Base-by-base conservation (phyloP, 768 basidiomycete genomes). In the Lactifluus volemus region DNA sequence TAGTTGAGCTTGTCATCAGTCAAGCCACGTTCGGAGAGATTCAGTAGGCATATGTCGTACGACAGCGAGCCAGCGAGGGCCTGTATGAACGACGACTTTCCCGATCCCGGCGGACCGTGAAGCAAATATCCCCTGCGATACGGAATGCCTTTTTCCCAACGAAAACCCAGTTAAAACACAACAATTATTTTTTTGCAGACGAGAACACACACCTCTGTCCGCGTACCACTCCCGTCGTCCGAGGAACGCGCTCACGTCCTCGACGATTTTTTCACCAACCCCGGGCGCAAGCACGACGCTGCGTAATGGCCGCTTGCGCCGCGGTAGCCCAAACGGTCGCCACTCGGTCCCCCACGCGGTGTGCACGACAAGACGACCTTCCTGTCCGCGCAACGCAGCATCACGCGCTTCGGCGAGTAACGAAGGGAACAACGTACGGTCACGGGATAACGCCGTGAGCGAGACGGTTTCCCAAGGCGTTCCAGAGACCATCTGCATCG, bases 61-160 rank as follows among this genome's bases (percentile, higher is more conserved):
- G 85, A 85, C 36, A 98, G 75, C 11, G 86, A 83, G 7, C 95
- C 97, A 10, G 97, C 97, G 34, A 98, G 79, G 12, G 97, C 94
- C 74, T 98, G 96, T 67, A 98, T 98, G 76, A 92, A 99, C 6
- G 97, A 99, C 1, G 96, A 95, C 71, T 99, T 99, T 52, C 97
- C 97, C 0, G 94, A 97, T 15, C 97, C 97, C 7, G 97, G 97
- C 21, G 97, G 97, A 11, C 97, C 97, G 68, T 98, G 84, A 15
- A 99, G 75, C 10, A 99, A 81, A 72, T 98, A 98, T 42, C 97
- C 97, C 63, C 97, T 82, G 25, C 97, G 85, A 70, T 98, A 99
- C 0, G 97, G 97, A 61, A 99, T 97, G 17, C 96, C 95, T 98
- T 34, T 61, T 38, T 62, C 29, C n/a, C 25, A 25, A 25, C 1